phyloP scores from a whole-genome alignment of 2,329 filamentous ascomycete genomes.

The Herpotrichia juniperi region DNA sequence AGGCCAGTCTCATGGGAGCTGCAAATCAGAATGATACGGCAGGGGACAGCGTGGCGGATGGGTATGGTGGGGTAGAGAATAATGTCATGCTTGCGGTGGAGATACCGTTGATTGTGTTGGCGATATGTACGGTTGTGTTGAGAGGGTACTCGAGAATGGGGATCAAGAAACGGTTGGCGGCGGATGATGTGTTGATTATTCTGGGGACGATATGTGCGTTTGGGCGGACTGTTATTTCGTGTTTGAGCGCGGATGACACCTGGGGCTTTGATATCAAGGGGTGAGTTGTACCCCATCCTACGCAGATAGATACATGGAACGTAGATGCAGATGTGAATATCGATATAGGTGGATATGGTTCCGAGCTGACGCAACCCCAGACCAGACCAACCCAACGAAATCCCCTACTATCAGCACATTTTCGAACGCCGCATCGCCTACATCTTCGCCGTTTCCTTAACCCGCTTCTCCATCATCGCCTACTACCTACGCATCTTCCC shows the following conservation, averaged over 20 bases:
- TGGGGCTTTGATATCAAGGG: slow-evolving; percentile 31
- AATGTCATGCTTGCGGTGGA: slow-evolving; percentile 28
- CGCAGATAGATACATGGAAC: too few species aligned
- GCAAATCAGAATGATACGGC: too few species aligned
- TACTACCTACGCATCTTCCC: slow-evolving; percentile 47
- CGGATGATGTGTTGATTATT: slow-evolving; percentile 30
- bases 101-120: slow-evolving; percentile 31
- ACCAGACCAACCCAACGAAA: slow-evolving; percentile 22
- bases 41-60: too few species aligned
- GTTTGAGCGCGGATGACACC: slow-evolving; percentile 32
- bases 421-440: slow-evolving; percentile 43
- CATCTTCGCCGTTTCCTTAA: slow-evolving; percentile 39
- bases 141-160: slow-evolving; percentile 29
- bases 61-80: slow-evolving; percentile 1
- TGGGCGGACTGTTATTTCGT: slow-evolving; percentile 29
- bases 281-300: too few species aligned
- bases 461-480: slow-evolving; percentile 40
- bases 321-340: background rate
- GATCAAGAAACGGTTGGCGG: slow-evolving; percentile 29
- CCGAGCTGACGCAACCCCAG: too few species aligned
- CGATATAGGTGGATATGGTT: background rate
- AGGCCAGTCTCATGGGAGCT: too few species aligned
- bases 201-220: slow-evolving; percentile 25
- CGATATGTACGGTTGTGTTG: slow-evolving; percentile 26
- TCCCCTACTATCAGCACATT: slow-evolving; percentile 33